Conservation (phyloP, 2,329 filamentous ascomycete species). For the Xylariaceae sp. region DNA sequence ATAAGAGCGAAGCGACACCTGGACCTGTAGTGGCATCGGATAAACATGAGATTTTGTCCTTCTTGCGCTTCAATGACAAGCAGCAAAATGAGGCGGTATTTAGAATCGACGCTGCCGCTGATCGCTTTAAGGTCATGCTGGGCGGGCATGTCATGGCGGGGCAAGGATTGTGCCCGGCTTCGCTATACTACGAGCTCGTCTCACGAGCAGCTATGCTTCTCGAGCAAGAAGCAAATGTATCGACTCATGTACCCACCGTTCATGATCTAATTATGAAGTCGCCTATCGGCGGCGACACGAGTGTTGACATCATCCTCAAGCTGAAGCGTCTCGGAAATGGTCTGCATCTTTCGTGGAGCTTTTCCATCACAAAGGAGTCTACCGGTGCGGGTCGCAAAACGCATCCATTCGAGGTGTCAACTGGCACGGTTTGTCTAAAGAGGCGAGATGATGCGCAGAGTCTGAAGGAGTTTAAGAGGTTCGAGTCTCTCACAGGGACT, state of each 20-base stretch:
- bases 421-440: constrained; percentile 9
- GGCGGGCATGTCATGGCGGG: constrained; percentile 27
- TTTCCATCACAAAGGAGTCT: constrained; percentile 15
- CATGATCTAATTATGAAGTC: constrained; percentile 16
- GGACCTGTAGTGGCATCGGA: too few species aligned
- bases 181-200: constrained; percentile 28
- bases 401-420: constrained; percentile 9
- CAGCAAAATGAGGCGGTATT: constrained; percentile 8
- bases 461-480: constrained; percentile 28
- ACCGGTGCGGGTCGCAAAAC: not conserved
- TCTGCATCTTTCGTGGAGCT: constrained; percentile 12
- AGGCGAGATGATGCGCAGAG: constrained; percentile 16
- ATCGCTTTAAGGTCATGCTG: constrained; percentile 16
- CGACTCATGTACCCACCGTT: constrained; percentile 10
- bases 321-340: constrained; percentile 3
- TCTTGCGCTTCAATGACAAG: constrained; percentile 4
- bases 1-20: too few species aligned
- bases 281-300: constrained; percentile 9
- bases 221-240: constrained; percentile 29
- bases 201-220: constrained; percentile 17
- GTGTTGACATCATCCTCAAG: constrained; percentile 11
- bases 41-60: constrained; percentile 4
- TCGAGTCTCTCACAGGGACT: constrained; percentile 29
- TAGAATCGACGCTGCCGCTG: constrained; percentile 16
- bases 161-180: constrained; percentile 25